Conservation (phyloP, 305 asterid species). For the Lippia alba region DNA sequence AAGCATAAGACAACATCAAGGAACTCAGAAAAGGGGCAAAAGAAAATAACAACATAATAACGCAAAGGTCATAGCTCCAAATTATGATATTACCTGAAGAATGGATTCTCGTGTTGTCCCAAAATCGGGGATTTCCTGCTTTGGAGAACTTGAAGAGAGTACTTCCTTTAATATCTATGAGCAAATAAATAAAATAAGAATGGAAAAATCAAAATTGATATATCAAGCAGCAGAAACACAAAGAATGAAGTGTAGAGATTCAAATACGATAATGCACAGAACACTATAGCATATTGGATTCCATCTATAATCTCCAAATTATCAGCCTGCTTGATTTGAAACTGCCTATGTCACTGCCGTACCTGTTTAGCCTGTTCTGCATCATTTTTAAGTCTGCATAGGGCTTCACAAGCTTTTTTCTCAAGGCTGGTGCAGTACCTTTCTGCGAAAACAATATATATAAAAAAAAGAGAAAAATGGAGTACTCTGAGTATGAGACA, state of each 20-base stretch:
- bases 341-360: conserved; percentile 25
- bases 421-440: conserved; percentile 64
- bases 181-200: conserved; percentile 32
- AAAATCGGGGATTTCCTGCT: conserved; percentile 65
- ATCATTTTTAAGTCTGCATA: conserved; percentile 69
- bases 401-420: conserved; percentile 81
- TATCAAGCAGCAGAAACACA: conserved; percentile 24
- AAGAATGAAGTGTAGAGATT: conserved; percentile 5
- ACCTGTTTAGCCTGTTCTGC: conserved; percentile 94
- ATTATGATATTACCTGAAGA: conserved; percentile 63
- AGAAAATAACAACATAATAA: conserved; percentile 12
- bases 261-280: conserved; percentile 9
- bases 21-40: conserved; percentile 9
- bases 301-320: conserved; percentile 10
- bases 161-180: conserved; percentile 75
- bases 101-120: conserved; percentile 78
- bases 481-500: conserved; percentile 29
- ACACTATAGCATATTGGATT: conserved; percentile 18
- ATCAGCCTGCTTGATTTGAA: conserved; percentile 19
- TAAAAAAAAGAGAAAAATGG: conserved; percentile 30
- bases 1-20: conserved; percentile 22
- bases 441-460: conserved; percentile 51
- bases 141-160: conserved; percentile 67
- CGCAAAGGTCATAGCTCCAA: conserved; percentile 3
- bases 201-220: conserved; percentile 5